These are phyloP conservation scores for Botrytis tulipae DNA, from an alignment of 2,329 filamentous ascomycete species.

Conservation along the genomic window DNA sequence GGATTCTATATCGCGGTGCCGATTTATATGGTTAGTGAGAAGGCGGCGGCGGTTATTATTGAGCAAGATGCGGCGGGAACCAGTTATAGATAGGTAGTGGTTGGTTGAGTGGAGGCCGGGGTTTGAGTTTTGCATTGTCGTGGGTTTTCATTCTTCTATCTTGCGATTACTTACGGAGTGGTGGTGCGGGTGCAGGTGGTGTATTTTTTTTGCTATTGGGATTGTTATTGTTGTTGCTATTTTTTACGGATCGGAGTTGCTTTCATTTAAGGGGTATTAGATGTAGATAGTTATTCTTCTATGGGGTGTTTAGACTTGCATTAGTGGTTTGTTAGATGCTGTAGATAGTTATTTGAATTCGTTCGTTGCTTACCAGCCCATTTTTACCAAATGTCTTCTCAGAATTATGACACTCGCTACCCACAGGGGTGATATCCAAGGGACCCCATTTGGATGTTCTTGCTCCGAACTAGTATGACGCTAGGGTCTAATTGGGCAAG, in stretches of 20 bases:
- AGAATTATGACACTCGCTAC: background rate
- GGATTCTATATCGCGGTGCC: constrained; percentile 52
- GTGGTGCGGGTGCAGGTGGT: background rate
- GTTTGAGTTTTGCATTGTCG: background rate
- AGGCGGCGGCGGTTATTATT: constrained; percentile 44
- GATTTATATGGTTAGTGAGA: constrained; percentile 57
- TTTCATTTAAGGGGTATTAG: background rate
- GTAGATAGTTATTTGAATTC: background rate
- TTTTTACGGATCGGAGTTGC: background rate
- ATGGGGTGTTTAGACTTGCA: background rate
- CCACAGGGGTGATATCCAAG: background rate
- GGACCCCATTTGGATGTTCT: background rate
- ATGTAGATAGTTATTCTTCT: background rate
- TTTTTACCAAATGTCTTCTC: background rate
- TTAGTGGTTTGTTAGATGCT: background rate
- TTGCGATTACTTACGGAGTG: background rate
- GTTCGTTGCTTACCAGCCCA: background rate
- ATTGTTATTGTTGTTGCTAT: background rate
- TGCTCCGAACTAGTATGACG: background rate
- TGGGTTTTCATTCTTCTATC: background rate
- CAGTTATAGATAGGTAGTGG: background rate
- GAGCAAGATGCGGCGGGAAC: background rate
- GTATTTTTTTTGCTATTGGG: background rate
- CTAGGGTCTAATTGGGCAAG: background rate
- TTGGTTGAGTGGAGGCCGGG: background rate